Conservation (phyloP, 2,329 filamentous ascomycete species). For the Pseudopithomyces chartarum region DNA sequence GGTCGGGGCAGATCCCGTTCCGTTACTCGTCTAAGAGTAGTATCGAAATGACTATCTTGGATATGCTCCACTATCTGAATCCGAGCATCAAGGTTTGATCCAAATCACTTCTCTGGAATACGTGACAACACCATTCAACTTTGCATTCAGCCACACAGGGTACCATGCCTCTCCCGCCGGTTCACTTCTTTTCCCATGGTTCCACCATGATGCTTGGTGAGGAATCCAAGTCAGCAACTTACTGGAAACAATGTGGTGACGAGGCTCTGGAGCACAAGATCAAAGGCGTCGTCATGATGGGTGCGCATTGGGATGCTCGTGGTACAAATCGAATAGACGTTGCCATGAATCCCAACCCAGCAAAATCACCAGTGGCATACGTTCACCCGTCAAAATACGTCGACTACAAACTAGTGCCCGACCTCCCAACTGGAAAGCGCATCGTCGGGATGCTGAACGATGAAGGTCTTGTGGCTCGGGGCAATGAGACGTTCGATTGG, state of each 20-base stretch:
- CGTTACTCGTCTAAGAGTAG: too few species aligned
- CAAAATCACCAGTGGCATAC: slow-evolving; percentile 68
- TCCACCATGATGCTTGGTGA: slow-evolving; percentile 75
- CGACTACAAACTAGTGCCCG: slow-evolving; percentile 65
- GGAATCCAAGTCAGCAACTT: slow-evolving; percentile 63
- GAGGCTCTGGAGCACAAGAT: slow-evolving; percentile 64
- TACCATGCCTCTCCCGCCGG: slow-evolving; percentile 53
- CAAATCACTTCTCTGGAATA: background rate
- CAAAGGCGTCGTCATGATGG: slow-evolving; percentile 71
- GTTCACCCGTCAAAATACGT: slow-evolving; percentile 69
- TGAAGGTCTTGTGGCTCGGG: slow-evolving; percentile 60
- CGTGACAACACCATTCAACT: background rate
- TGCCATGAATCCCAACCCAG: slow-evolving; percentile 63
- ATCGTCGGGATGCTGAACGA: slow-evolving; percentile 57
- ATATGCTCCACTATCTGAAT: background rate
- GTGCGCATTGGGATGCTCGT: slow-evolving; percentile 68
- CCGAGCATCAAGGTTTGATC: background rate
- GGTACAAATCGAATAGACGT: slow-evolving; percentile 63
- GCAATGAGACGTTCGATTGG: slow-evolving; percentile 67
- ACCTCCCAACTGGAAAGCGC: slow-evolving; percentile 58
- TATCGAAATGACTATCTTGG: background rate
- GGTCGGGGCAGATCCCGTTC: background rate
- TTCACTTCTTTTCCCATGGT: slow-evolving; percentile 72
- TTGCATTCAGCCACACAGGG: background rate
- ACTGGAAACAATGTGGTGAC: slow-evolving; percentile 70